Percentiles rank a stretch among this genome's conserved stretches.
These are phyloP conservation scores for Aureobasidium sp. DNA, from an alignment of 2,329 filamentous ascomycete species.

Conservation along the genomic window DNA sequence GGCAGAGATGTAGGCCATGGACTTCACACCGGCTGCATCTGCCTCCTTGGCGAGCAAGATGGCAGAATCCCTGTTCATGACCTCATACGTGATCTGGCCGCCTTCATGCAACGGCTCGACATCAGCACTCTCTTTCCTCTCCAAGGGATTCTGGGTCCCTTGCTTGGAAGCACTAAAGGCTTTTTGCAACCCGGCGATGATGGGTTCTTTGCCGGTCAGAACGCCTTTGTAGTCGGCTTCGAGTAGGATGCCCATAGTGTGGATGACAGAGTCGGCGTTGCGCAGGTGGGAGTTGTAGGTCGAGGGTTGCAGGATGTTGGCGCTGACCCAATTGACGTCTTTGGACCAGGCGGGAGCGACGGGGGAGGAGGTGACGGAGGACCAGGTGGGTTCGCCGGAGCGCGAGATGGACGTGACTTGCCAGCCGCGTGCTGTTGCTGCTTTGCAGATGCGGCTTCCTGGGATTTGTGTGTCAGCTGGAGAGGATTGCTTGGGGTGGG, in stretches of 20 bases:
- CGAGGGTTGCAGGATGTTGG: conserved; percentile 75
- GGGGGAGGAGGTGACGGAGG: conserved; percentile 63
- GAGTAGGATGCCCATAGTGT: conserved; percentile 91
- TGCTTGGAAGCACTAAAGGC: conserved; percentile 64
- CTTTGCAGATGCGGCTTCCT: conserved; percentile 80
- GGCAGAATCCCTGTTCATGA: conserved; percentile 90
- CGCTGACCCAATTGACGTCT: conserved; percentile 78
- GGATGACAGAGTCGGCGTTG: conserved; percentile 77
- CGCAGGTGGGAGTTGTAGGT: conserved; percentile 72
- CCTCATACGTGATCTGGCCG: conserved; percentile 84
- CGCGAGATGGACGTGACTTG: conserved; percentile 91
- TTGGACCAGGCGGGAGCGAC: conserved; percentile 72
- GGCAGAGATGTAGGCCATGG: conserved; percentile 85
- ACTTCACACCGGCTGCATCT: conserved; percentile 53
- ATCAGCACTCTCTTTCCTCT: conserved; percentile 51
- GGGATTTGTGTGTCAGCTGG: background rate
- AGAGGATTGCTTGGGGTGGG: too few species aligned
- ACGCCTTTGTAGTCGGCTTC: conserved; percentile 98
- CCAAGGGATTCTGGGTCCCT: conserved; percentile 60
- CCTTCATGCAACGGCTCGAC: conserved; percentile 60
- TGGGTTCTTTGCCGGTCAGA: conserved; percentile 72
- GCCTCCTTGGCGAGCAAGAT: conserved; percentile 76
- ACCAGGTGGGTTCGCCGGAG: conserved; percentile 84
- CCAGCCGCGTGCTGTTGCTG: conserved; percentile 79
- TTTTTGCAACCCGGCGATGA: conserved; percentile 68